These are phyloP conservation scores for Zymoseptoria pseudotritici DNA, from an alignment of 2,329 filamentous ascomycete genomes.

Conservation along the genomic window DNA sequence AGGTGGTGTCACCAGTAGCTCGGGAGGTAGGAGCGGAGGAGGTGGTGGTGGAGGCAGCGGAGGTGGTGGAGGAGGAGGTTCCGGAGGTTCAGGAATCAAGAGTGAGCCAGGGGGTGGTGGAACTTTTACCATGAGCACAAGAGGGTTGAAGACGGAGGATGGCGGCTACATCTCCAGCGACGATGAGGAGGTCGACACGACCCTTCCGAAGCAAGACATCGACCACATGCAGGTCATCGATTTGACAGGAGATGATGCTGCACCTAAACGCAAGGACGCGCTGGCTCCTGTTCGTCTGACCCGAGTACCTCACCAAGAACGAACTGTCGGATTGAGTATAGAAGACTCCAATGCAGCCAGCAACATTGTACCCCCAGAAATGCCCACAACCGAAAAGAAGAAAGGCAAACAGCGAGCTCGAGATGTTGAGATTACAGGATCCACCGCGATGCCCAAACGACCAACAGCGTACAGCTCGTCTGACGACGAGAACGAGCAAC, in stretches of 20 bases:
- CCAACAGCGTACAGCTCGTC: constrained; percentile 30
- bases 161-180: constrained; percentile 42
- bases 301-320: constrained; percentile 49
- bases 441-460: constrained; percentile 38
- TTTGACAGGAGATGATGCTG: constrained; percentile 40
- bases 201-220: constrained; percentile 45
- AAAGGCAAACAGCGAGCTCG: constrained; percentile 35
- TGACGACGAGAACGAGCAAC: constrained; percentile 27
- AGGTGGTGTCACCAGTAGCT: constrained; percentile 1
- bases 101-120: constrained; percentile 20
- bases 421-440: constrained; percentile 37
- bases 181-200: constrained; percentile 45
- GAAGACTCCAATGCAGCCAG: constrained; percentile 24
- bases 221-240: constrained; percentile 51
- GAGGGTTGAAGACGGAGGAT: constrained; percentile 25
- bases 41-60: constrained; percentile 16
- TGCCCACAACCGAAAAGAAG: constrained; percentile 14
- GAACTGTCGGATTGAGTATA: constrained; percentile 44
- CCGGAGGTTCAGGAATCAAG: constrained; percentile 27
- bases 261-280: constrained; percentile 23
- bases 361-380: constrained; percentile 11
- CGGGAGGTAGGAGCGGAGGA: constrained; percentile 1
- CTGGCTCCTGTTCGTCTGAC: constrained; percentile 49
- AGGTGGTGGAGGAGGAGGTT: constrained; percentile 14
- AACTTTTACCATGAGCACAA: constrained; percentile 15